A percentile compares a stretch with the other conserved stretches of the same genome.
Conservation (phyloP, 2,329 filamentous ascomycete species). For the Fusarium concolor region DNA sequence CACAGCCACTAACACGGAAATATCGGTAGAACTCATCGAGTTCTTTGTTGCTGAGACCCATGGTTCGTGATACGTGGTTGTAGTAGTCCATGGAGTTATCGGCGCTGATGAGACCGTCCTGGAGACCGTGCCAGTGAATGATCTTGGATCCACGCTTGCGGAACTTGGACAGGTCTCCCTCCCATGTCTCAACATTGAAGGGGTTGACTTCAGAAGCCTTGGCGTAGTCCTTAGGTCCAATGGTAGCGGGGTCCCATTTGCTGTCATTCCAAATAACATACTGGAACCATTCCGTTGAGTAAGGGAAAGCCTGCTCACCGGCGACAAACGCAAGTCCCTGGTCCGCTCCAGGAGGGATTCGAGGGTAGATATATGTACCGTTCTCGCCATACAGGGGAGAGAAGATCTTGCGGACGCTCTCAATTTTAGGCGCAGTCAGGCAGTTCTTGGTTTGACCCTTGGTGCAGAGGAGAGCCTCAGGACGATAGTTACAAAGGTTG, state of each 20-base stretch:
- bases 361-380: constrained; percentile 45
- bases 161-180: constrained; percentile 55
- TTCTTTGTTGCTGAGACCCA: constrained; percentile 45
- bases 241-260: constrained; percentile 40
- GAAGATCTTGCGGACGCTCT: constrained; percentile 29
- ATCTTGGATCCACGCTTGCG: constrained; percentile 56
- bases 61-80: constrained; percentile 40
- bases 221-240: constrained; percentile 56
- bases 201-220: constrained; percentile 44
- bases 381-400: constrained; percentile 41
- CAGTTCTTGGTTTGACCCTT: constrained; percentile 17
- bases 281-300: constrained; percentile 49
- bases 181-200: constrained; percentile 46
- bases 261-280: constrained; percentile 57
- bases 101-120: constrained; percentile 34
- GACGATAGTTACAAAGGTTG: constrained; percentile 58
- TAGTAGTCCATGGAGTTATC: constrained; percentile 46
- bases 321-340: constrained; percentile 43
- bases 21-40: constrained; percentile 64
- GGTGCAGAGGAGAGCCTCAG: constrained; percentile 54
- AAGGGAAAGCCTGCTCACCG: constrained; percentile 4
- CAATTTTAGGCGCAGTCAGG: constrained; percentile 14
- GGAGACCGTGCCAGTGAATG: constrained; percentile 59
- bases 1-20: constrained; percentile 62
- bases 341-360: constrained; percentile 43